phyloP scores from a whole-genome alignment of 2,329 filamentous ascomycete genomes.

The Colletotrichum eleusines region DNA sequence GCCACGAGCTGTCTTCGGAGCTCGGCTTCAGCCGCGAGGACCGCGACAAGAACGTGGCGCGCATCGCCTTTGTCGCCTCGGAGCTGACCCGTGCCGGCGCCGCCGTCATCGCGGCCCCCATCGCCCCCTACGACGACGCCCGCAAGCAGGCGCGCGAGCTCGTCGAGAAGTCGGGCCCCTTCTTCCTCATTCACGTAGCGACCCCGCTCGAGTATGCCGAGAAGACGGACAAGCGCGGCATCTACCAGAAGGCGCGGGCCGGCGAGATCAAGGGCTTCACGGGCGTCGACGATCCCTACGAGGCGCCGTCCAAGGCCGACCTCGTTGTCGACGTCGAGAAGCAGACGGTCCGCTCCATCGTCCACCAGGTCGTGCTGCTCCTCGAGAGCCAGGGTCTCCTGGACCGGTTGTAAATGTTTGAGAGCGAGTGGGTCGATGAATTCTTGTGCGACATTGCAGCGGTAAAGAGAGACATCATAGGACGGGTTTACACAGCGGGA shows the following conservation, averaged over 20 bases:
- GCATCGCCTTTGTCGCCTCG: slow-evolving; percentile 95
- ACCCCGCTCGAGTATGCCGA: slow-evolving; percentile 93
- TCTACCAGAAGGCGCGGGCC: slow-evolving; percentile 84
- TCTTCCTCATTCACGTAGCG: slow-evolving; percentile 95
- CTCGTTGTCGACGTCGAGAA: slow-evolving; percentile 87
- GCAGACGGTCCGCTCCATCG: slow-evolving; percentile 90
- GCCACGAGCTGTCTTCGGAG: slow-evolving; percentile 91
- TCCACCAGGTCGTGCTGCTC: slow-evolving; percentile 95
- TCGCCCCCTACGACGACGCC: slow-evolving; percentile 89
- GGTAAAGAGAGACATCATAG: slow-evolving; percentile 6
- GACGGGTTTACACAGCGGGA: slow-evolving; percentile 14
- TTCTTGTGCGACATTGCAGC: slow-evolving; percentile 9
- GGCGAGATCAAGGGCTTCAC: slow-evolving; percentile 99
- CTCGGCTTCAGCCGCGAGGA: slow-evolving; percentile 95
- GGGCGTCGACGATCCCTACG: slow-evolving; percentile 97
- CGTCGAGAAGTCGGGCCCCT: slow-evolving; percentile 88
- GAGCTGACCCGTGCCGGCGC: slow-evolving; percentile 94
- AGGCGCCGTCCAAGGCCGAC: slow-evolving; percentile 83
- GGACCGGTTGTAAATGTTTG: slow-evolving; percentile 69
- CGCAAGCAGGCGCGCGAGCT: slow-evolving; percentile 84
- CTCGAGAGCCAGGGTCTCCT: slow-evolving; percentile 91
- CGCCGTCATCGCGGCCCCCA: slow-evolving; percentile 95
- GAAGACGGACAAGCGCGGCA: slow-evolving; percentile 92
- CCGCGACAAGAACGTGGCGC: slow-evolving; percentile 92
- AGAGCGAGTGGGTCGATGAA: not conserved